Base-by-base conservation (phyloP, 768 basidiomycete species). In the Phanerodontia chrysosporium region DNA sequence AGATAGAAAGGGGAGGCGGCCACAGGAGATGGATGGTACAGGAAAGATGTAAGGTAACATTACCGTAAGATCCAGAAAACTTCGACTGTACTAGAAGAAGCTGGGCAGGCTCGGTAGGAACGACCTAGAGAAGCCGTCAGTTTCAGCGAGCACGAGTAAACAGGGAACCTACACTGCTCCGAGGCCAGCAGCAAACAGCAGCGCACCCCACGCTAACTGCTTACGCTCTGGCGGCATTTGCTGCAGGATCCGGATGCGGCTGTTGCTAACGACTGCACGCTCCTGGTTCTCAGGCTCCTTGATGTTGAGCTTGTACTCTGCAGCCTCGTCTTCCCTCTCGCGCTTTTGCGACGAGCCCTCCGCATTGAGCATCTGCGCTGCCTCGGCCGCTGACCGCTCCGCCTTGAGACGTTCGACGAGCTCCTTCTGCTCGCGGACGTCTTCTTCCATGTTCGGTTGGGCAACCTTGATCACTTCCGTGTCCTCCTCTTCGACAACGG, bases 151-250 rank as follows among this genome's bases (percentile, higher is more conserved):
- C n/a, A 35, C 16, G 22, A 45, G 21, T 30, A 59, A 36, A 53
- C 49, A 16, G 60, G 48, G n/a, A 58, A 84, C 88, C 75, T 66
- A 93, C 90, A 89, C 81, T 61, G 90, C 92, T 51, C 89, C 83
- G 70, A 90, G 75, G 28, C 92, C 92, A 51, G 92, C 76, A 36
- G 89, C 90, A 72, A 96, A 95, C 21, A 89, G 88, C 36, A 89
- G 79, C 21, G 89, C 77, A 36, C 92, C 92, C 92, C 92, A 95
- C 2, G 87, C 90, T 55, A 87, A 77, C 35, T 86, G 85, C 73
- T 88, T 90, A 65, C 83, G 81, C 67, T 83, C 81, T 12, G 92
- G 85, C 63, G 86, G 80, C 62, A 86, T 68, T 49, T 76, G 61
- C 14, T 52, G 68, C 70, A 82, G 81, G 59, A 82, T 70, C 29